Evolutionary conservation across 495 filamentous ascomycete species (phyloP).

Genomic region (Penicillium subrubescens): DNA sequence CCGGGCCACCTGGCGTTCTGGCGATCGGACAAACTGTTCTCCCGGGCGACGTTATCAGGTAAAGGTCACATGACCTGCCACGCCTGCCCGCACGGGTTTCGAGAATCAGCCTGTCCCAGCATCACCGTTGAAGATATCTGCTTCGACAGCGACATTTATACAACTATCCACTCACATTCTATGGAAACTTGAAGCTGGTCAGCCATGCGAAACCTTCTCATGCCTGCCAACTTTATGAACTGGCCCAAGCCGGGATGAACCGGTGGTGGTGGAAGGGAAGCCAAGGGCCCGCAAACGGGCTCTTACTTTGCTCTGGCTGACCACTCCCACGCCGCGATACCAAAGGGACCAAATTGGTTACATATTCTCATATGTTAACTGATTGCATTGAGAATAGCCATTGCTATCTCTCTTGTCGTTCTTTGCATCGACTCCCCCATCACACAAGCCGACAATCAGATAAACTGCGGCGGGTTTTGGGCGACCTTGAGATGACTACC

Average conservation of each 20-base stretch:
- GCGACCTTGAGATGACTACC: conserved; percentile 27
- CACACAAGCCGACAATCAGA: not conserved
- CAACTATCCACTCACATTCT: not conserved
- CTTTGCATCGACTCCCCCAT: not conserved
- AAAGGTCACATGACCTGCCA: not conserved
- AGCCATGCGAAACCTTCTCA: not conserved
- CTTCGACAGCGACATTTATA: not conserved
- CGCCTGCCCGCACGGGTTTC: not conserved
- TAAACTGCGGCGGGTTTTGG: not conserved
- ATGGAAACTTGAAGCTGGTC: not conserved
- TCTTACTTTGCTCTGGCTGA: conserved; percentile 3
- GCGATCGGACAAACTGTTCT: conserved; percentile 14
- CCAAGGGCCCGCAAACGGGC: conserved; percentile 8
- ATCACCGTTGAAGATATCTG: not conserved
- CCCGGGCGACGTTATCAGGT: conserved; percentile 5
- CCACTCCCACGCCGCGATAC: not conserved
- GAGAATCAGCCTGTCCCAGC: not conserved
- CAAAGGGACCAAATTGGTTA: not conserved
- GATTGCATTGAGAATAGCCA: not conserved
- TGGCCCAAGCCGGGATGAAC: not conserved
- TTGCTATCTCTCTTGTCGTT: not conserved
- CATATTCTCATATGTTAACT: not conserved
- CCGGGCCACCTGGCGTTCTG: conserved; percentile 29
- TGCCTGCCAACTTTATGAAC: not conserved
- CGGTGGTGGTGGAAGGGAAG: not conserved